phyloP scores from a whole-genome alignment of 768 basidiomycete species.

The Gelatoporia subvermispora region DNA sequence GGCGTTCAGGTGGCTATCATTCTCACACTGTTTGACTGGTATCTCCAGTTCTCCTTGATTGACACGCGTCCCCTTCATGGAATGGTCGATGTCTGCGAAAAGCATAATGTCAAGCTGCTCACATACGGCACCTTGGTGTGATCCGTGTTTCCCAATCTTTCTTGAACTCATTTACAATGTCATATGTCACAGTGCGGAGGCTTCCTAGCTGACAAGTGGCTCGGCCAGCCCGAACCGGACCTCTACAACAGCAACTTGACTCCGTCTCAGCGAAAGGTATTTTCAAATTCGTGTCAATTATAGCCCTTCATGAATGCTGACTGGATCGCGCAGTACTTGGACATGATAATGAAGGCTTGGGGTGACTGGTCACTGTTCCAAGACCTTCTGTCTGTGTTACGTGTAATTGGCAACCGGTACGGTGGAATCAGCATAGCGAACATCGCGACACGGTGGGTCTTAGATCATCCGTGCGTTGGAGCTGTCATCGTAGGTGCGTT shows the following conservation, averaged over 20 bases:
- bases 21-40: not conserved
- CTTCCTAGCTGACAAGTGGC: constrained; percentile 75
- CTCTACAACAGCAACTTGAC: constrained; percentile 62
- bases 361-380: constrained; percentile 78
- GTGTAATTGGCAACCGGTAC: constrained; percentile 63
- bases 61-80: constrained; percentile 74
- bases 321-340: constrained; percentile 62
- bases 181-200: constrained; percentile 62
- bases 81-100: constrained; percentile 72
- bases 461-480: constrained; percentile 73
- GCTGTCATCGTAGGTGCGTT: constrained; percentile 70
- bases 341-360: constrained; percentile 78
- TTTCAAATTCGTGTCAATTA: constrained; percentile 4
- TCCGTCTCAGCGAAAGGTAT: constrained; percentile 79
- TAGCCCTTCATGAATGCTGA: not conserved
- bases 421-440: constrained; percentile 67
- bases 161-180: not conserved
- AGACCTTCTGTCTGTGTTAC: constrained; percentile 50
- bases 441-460: constrained; percentile 76
- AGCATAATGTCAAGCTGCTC: constrained; percentile 67
- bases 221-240: constrained; percentile 64
- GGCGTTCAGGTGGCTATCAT: not conserved
- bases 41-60: constrained; percentile 68
- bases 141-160: constrained; percentile 2
- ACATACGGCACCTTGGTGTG: constrained; percentile 80